These are phyloP conservation scores for Amanita exitialis DNA, from an alignment of 768 basidiomycete genomes.

Conservation along the genomic window DNA sequence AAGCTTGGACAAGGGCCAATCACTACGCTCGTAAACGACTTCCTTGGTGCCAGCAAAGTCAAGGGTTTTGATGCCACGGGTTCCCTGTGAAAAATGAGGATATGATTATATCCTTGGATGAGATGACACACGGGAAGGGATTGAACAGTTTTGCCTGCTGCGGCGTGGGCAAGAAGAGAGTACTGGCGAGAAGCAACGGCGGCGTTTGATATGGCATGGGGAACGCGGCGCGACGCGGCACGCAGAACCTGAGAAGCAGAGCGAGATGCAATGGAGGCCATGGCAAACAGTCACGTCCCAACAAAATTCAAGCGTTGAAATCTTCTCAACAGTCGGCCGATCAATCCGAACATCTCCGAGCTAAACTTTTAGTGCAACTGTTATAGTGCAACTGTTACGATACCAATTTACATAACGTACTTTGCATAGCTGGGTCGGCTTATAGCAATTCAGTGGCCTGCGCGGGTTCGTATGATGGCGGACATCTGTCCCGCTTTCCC, in stretches of 20 bases:
- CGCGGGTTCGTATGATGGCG: no score
- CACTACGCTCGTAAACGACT: slow-evolving; percentile 87
- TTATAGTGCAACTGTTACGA: no score
- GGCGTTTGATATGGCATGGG: slow-evolving; percentile 34
- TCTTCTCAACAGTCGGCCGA: slow-evolving; percentile 17
- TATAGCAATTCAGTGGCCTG: no score
- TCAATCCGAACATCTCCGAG: slow-evolving; percentile 14
- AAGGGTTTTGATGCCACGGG: slow-evolving; percentile 87
- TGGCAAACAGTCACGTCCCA: slow-evolving; percentile 22
- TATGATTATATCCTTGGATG: neutral
- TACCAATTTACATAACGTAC: no score
- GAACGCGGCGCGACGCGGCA: slow-evolving; percentile 54
- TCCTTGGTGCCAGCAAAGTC: slow-evolving; percentile 95
- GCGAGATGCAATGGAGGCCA: slow-evolving; percentile 55
- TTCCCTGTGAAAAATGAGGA: slow-evolving; percentile 25
- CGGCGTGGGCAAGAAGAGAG: slow-evolving; percentile 52
- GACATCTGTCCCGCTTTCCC: neutral
- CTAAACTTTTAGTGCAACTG: no score
- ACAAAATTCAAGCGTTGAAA: slow-evolving; percentile 16
- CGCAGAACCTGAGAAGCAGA: slow-evolving; percentile 55
- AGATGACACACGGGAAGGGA: neutral
- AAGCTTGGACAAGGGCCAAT: slow-evolving; percentile 97
- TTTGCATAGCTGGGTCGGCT: no score
- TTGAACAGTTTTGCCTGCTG: slow-evolving; percentile 14
- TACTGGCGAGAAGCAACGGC: slow-evolving; percentile 39